A percentile compares a stretch with the other conserved stretches of the same genome.
Conservation (phyloP, 2,329 filamentous ascomycete genomes). For the Chrysoporthe cubensis region DNA sequence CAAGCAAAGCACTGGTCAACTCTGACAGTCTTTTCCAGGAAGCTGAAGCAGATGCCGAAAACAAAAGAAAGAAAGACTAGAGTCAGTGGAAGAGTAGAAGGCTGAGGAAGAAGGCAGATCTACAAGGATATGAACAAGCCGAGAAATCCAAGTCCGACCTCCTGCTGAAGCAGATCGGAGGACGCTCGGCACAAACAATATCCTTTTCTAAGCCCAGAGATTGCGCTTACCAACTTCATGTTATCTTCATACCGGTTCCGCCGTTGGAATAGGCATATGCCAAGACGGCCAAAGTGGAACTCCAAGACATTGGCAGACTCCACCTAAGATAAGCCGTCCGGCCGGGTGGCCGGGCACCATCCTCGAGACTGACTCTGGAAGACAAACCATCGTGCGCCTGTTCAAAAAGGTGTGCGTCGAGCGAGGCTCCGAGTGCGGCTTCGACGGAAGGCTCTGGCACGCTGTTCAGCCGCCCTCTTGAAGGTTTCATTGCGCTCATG, state of each 20-base stretch:
- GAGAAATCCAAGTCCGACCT: neutral
- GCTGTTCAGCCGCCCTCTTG: neutral
- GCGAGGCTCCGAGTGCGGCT: neutral
- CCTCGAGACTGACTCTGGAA: neutral
- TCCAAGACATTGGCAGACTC: neutral
- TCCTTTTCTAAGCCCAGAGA: constrained; percentile 3
- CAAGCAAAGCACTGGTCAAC: too few species aligned
- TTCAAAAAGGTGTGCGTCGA: neutral
- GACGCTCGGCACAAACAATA: constrained; percentile 5
- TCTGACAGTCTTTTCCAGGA: neutral
- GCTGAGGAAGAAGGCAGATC: neutral
- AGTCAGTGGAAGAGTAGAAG: neutral
- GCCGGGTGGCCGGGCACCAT: neutral
- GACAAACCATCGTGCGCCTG: neutral
- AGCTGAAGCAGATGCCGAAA: neutral
- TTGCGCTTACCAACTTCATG: constrained; percentile 9
- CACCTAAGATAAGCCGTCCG: constrained; percentile 17
- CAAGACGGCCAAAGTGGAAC: constrained; percentile 19
- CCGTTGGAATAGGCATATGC: neutral
- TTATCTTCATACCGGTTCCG: neutral
- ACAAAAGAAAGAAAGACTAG: neutral
- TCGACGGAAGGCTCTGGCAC: neutral
- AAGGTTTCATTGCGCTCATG: neutral
- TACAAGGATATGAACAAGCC: constrained; percentile 7
- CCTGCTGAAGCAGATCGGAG: neutral